Base-by-base conservation (phyloP, 768 basidiomycete genomes). In the Rhizopogon roseolus region DNA sequence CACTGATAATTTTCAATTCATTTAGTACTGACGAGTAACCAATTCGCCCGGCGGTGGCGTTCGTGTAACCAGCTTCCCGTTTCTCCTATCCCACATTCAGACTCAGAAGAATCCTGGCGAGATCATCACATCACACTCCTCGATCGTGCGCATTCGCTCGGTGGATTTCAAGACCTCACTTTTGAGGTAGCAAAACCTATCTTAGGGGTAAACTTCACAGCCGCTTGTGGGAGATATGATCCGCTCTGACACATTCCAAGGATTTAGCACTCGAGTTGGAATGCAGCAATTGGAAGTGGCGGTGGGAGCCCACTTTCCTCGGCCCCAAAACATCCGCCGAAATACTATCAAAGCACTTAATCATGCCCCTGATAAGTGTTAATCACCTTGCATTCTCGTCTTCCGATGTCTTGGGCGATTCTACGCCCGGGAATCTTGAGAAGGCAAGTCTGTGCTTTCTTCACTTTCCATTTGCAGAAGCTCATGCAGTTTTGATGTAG, bases 341-440 rank as follows among this genome's bases (percentile, higher is more conserved):
- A 49, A 73, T 90, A 52, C 75, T 92, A 49, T 91, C 90, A 56
- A 85, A 78, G 58, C 90, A 92, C 60, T 80, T 91, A 58, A 82
- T 91, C 57, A 72, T 85, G 56, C 90, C 90, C 6, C 75, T 91
- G 55, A 84, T 92, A 64, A 88, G 82, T 65, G 71, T 81, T 43
- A 83, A 77, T 54, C 82, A 90, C 66, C 68, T 89, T 57, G 79
- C 84, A 2, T 86, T 90, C 68, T 75, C 79, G 46, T 83, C 83
- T 37, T 61, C 80, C 50, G 80, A 87, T 56, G 68, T 78, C 41
- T 68, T 89, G 53, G 67, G 75, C 64, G 80, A 81, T 63, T 70
- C 85, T 44, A 66, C 82, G 41, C 77, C 79, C 54, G 63, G 60
- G 42, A 85, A 87, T 57, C 72, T 89, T 38, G 85, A 90, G 65